Evolutionary conservation across 768 basidiomycete species (phyloP).

Genomic region (Dioszegia crocea): DNA sequence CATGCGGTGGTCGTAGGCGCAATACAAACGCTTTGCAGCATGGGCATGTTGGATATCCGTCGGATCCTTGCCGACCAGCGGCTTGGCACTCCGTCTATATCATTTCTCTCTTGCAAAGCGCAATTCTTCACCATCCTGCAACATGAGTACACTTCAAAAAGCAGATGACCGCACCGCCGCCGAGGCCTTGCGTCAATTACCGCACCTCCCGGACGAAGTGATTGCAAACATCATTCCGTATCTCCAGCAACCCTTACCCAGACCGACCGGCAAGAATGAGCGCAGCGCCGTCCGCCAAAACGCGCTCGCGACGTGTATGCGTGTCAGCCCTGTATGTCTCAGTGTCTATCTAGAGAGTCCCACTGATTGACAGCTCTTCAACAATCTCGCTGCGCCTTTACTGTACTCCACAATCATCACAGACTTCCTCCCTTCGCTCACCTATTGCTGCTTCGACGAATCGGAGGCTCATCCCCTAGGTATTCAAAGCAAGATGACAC

Average conservation of each 20-base stretch:
- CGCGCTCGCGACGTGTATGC: not conserved
- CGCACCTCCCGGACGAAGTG: not conserved
- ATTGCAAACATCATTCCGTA: not conserved
- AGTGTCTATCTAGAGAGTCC: not conserved
- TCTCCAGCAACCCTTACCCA: not conserved
- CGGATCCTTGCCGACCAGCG: too few species aligned
- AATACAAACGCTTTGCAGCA: too few species aligned
- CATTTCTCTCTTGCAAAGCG: too few species aligned
- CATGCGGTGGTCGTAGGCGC: too few species aligned
- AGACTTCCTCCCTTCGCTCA: not conserved
- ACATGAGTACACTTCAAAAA: too few species aligned
- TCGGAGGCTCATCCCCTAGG: not conserved
- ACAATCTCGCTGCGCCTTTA: not conserved
- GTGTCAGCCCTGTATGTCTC: not conserved
- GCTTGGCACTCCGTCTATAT: too few species aligned
- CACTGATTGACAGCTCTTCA: not conserved
- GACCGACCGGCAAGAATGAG: not conserved
- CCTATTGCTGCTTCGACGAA: not conserved
- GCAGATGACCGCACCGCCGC: not conserved
- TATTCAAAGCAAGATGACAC: not conserved
- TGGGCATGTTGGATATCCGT: too few species aligned
- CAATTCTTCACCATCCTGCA: too few species aligned
- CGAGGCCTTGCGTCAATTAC: not conserved
- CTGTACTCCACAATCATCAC: not conserved
- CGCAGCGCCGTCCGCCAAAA: not conserved